phyloP scores from a whole-genome alignment of 1,284 basidiomycete genomes.

The Somion occarium region DNA sequence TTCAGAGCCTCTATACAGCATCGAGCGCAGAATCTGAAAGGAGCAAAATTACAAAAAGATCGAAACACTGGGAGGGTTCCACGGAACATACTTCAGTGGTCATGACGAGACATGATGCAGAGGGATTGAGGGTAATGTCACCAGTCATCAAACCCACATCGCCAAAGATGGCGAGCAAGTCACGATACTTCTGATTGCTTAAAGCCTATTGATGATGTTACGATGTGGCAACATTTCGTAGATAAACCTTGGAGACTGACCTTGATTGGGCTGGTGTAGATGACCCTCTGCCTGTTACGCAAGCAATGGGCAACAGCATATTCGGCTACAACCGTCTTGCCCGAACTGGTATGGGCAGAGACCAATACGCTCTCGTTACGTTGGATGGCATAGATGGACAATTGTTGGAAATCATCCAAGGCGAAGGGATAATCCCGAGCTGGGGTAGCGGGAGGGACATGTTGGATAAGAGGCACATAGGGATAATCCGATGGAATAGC shows the following conservation, averaged over 20 bases:
- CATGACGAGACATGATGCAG: constrained; percentile 97
- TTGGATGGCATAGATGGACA: constrained; percentile 93
- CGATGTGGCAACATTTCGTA: too few relatives aligned
- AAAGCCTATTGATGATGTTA: too few relatives aligned
- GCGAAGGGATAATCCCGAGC: constrained; percentile 88
- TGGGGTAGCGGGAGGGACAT: constrained; percentile 83
- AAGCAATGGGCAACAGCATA: constrained; percentile 98
- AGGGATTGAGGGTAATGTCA: constrained; percentile 98
- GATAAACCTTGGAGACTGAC: too few relatives aligned
- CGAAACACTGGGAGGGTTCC: too few relatives aligned
- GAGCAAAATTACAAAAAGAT: too few relatives aligned
- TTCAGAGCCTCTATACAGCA: constrained; percentile 99
- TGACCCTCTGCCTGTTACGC: constrained; percentile 89
- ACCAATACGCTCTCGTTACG: constrained; percentile 97
- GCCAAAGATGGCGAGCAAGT: constrained; percentile 94
- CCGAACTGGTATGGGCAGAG: constrained; percentile 96
- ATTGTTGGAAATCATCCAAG: constrained; percentile 96
- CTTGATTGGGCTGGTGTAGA: constrained; percentile 99
- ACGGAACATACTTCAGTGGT: too few relatives aligned
- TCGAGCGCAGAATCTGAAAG: constrained; percentile 98
- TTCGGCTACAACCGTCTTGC: constrained; percentile 98
- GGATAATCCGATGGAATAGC: constrained; percentile 91
- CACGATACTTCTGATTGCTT: constrained; percentile 98
- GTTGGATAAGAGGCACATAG: constrained; percentile 88
- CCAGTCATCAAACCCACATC: constrained; percentile 99